phyloP scores from a whole-genome alignment of 148 eudicot species.

The Fagopyrum tataricum region DNA sequence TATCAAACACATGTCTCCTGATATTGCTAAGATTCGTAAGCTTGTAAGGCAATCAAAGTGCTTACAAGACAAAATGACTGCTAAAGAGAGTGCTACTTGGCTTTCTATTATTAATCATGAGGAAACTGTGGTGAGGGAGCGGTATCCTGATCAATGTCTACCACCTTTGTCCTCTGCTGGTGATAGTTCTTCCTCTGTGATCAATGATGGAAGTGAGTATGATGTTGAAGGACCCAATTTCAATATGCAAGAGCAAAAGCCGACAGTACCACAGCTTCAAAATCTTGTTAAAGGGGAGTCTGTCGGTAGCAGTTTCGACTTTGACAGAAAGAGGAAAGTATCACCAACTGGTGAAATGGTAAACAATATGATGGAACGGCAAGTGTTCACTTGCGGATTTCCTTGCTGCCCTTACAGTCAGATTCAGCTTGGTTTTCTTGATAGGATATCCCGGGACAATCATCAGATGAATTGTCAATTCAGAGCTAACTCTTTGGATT shows the following conservation, averaged over 20 bases:
- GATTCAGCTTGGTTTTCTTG: constrained; percentile 32
- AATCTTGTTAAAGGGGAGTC: constrained; percentile 26
- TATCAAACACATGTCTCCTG: constrained; percentile 66
- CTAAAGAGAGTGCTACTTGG: constrained; percentile 72
- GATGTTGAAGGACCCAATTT: constrained; percentile 27
- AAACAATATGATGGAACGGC: constrained; percentile 27
- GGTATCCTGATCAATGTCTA: constrained; percentile 35
- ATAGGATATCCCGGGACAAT: constrained; percentile 43
- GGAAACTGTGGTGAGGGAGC: constrained; percentile 50
- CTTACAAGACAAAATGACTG: constrained; percentile 75
- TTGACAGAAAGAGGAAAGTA: constrained; percentile 48
- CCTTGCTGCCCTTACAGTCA: constrained; percentile 48
- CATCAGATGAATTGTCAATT: constrained; percentile 45
- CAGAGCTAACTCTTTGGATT: constrained; percentile 19
- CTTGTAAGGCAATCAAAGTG: constrained; percentile 66
- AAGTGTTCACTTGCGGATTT: constrained; percentile 46
- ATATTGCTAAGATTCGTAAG: constrained; percentile 56
- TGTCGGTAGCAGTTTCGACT: constrained; percentile 28
- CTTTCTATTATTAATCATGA: constrained; percentile 55
- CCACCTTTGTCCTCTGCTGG: constrained; percentile 18
- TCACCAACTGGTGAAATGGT: constrained; percentile 21
- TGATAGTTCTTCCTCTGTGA: constrained; percentile 19
- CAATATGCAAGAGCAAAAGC: constrained; percentile 15
- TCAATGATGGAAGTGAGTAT: constrained; percentile 27
- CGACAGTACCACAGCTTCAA: neutral